phyloP scores from a whole-genome alignment of 352 stramenopile genomes.

The Globisporangium cederbergense region DNA sequence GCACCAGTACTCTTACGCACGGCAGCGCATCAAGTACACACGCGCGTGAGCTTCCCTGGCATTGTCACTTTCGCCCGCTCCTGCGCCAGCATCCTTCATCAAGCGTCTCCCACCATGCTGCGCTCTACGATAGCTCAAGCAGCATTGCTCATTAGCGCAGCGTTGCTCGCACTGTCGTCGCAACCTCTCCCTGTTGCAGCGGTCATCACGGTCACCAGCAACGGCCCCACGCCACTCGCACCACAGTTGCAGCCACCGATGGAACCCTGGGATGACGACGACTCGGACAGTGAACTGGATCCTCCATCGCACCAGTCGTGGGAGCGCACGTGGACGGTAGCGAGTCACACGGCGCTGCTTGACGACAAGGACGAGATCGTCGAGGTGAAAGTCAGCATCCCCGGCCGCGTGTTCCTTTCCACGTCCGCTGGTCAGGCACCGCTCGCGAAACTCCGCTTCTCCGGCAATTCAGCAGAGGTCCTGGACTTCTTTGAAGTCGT shows the following conservation, averaged over 20 bases:
- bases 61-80: neutral
- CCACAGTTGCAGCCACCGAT: neutral
- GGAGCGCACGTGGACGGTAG: constrained; percentile 38
- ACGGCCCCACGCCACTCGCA: neutral
- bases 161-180: neutral
- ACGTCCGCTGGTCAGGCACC: constrained; percentile 19
- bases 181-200: neutral
- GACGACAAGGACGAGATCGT: constrained; percentile 24
- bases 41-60: neutral
- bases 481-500: constrained; percentile 15
- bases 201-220: constrained; percentile 1
- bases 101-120: neutral
- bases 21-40: neutral
- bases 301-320: constrained; percentile 29
- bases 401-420: constrained; percentile 57
- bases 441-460: constrained; percentile 12
- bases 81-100: neutral
- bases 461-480: constrained; percentile 8
- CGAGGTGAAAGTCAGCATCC: constrained; percentile 45
- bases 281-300: neutral
- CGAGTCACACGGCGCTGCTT: constrained; percentile 16
- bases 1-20: too few species aligned
- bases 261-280: neutral
- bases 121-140: neutral
- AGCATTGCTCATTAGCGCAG: neutral